These are phyloP conservation scores for Colletotrichum lupini DNA, from an alignment of 2,329 filamentous ascomycete species.

Conservation along the genomic window DNA sequence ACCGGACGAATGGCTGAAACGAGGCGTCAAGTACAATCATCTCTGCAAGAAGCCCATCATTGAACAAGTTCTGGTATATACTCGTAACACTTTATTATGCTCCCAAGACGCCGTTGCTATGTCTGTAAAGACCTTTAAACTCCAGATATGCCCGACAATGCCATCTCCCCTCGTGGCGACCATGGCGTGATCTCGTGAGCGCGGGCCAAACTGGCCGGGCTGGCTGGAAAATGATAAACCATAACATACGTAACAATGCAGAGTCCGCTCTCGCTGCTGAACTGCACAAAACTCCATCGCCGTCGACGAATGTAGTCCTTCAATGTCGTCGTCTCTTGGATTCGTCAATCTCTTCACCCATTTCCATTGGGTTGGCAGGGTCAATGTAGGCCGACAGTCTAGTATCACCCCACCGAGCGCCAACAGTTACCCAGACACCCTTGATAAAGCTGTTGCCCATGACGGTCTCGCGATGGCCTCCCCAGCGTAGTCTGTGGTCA, in stretches of 20 bases:
- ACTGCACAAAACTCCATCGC: background rate
- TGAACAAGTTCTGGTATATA: background rate
- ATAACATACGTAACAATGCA: constrained; percentile 28
- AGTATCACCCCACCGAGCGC: constrained; percentile 70
- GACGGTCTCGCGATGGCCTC: constrained; percentile 66
- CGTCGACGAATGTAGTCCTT: constrained; percentile 8
- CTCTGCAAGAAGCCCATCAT: background rate
- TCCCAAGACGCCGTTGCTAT: constrained; percentile 35
- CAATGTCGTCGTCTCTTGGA: constrained; percentile 42
- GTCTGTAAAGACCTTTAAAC: constrained; percentile 35
- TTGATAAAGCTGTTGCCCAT: constrained; percentile 65
- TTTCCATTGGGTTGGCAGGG: constrained; percentile 61
- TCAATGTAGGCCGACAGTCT: constrained; percentile 67
- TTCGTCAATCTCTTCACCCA: constrained; percentile 66
- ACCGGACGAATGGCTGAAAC: background rate
- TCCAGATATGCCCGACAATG: constrained; percentile 33
- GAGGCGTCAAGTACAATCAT: background rate
- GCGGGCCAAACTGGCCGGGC: constrained; percentile 10
- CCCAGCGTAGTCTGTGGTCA: constrained; percentile 67
- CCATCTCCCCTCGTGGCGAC: constrained; percentile 22
- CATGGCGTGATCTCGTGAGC: constrained; percentile 34
- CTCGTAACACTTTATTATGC: constrained; percentile 32
- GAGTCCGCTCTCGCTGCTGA: constrained; percentile 8
- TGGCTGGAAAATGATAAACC: constrained; percentile 27
- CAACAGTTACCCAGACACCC: constrained; percentile 76